Evolutionary conservation across 176 grass and related monocot species (phyloP), one percentile per base, ranked within the genome.

Genomic region (Hsuehochloa calcarea): DNA sequence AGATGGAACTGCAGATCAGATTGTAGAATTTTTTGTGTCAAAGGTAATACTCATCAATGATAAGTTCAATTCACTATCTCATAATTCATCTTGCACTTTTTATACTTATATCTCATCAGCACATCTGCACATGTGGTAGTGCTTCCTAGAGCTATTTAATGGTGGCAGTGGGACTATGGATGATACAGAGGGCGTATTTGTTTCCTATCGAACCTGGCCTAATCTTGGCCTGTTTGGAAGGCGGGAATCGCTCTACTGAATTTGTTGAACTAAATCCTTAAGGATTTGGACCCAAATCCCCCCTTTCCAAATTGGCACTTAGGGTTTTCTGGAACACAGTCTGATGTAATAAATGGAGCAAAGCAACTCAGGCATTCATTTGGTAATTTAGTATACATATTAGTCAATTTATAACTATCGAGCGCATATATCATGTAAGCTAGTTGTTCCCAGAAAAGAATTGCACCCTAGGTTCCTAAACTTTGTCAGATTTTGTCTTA

Each of bases 1-100:
- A 90, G 96, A 98, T 92, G 96, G 96, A 71, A 92, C 80, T 86
- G 70, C 78, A 22, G 96, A 98, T 77, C 80, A 92, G 60, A 87
- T 88, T 55, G 23, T 92, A 61, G 91, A 96, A 81, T 88, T 92
- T 87, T 54, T 81, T 85, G 91, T 88, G 45, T 77, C 85, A 72
- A 75, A 85, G 85, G 89, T 90, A 87, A 16, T 90, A 78, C 23
- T 23, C 52, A 59, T 68, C 17, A 79, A 60, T 25, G 64, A 38
- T 49, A 25, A 58, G 14, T 46, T 29, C 40, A 74, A 60, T 60
- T 80, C 22, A 46, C 10, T 85, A 15, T 74, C 51, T 60, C 62
- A n/a, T 61, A 44, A 46, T 41, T 68, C 43, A 71, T 13, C 35
- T 65, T 64, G 77, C 68, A 41, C 29, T 75, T 82, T 50, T 49